phyloP scores from a whole-genome alignment of 768 basidiomycete genomes.

The Lenzites betulinus region DNA sequence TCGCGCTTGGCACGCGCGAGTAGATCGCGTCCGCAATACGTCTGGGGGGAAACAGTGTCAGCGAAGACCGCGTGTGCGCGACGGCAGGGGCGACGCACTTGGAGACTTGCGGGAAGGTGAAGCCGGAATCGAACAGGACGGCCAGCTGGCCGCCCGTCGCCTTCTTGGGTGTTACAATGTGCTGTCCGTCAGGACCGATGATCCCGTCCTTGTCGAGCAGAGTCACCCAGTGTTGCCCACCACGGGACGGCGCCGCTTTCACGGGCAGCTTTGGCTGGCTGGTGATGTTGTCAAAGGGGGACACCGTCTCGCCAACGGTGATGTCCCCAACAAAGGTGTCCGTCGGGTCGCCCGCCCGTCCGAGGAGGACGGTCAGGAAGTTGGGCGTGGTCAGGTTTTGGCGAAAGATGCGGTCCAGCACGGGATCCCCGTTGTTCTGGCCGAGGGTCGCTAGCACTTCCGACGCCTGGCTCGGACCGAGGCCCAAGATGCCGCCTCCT shows the following conservation, averaged over 20 bases:
- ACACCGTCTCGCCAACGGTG: conserved; percentile 33
- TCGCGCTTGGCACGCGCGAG: conserved; percentile 35
- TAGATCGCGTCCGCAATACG: conserved; percentile 41
- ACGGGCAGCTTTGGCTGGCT: conserved; percentile 34
- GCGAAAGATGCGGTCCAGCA: conserved; percentile 37
- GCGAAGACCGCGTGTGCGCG: background rate
- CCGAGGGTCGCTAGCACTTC: conserved; percentile 20
- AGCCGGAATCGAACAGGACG: conserved; percentile 34
- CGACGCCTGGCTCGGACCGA: conserved; percentile 33
- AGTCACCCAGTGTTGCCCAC: conserved; percentile 38
- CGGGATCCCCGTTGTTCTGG: conserved; percentile 27
- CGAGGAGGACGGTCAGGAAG: conserved; percentile 35
- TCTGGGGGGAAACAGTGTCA: background rate
- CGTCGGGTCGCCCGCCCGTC: conserved; percentile 32
- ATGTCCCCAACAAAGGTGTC: conserved; percentile 33
- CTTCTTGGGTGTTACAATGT: conserved; percentile 37
- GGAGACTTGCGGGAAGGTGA: conserved; percentile 37
- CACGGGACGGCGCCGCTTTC: conserved; percentile 15
- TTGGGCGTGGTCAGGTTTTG: conserved; percentile 35
- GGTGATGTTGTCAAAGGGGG: conserved; percentile 32
- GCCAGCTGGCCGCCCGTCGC: conserved; percentile 35
- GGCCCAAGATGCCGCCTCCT: conserved; percentile 32
- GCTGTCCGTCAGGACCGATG: conserved; percentile 37
- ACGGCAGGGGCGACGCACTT: conserved; percentile 14
- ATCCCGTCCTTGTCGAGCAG: conserved; percentile 34